Conservation (phyloP, 1,284 basidiomycete genomes). For the Pisolithus thermaeus region DNA sequence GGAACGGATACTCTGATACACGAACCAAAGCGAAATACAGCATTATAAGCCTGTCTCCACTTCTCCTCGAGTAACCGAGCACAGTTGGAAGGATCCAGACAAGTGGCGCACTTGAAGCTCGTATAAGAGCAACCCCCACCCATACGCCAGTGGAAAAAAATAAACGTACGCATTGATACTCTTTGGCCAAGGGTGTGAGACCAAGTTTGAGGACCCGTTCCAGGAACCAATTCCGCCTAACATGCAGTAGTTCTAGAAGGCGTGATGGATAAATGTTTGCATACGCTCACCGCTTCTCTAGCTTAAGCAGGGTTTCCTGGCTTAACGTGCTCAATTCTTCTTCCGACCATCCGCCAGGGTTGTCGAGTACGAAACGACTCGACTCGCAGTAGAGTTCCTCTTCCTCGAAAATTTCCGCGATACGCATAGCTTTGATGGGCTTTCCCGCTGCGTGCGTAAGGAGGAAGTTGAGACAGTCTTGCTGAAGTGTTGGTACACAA, state of each 20-base stretch:
- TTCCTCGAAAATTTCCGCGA: slow-evolving; percentile 82
- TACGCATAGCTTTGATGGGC: slow-evolving; percentile 86
- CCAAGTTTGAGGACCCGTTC: slow-evolving; percentile 91
- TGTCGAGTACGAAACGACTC: slow-evolving; percentile 86
- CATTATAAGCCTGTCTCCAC: slow-evolving; percentile 83
- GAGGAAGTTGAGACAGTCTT: slow-evolving; percentile 79
- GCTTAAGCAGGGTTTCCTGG: slow-evolving; percentile 76
- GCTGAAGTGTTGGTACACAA: slow-evolving; percentile 74
- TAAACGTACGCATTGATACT: slow-evolving; percentile 76
- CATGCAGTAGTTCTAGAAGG: not conserved
- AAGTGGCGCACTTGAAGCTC: slow-evolving; percentile 62
- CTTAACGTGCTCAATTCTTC: slow-evolving; percentile 75
- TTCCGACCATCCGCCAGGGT: slow-evolving; percentile 81
- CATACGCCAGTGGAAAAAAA: slow-evolving; percentile 7
- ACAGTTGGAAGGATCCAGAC: slow-evolving; percentile 75
- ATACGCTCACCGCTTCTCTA: slow-evolving; percentile 68
- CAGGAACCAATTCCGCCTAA: slow-evolving; percentile 86
- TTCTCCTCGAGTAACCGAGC: slow-evolving; percentile 90
- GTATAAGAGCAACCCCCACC: slow-evolving; percentile 1
- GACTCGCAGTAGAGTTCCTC: slow-evolving; percentile 87
- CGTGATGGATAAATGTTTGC: not conserved
- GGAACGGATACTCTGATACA: slow-evolving; percentile 4
- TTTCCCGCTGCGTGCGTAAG: slow-evolving; percentile 86
- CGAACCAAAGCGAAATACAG: slow-evolving; percentile 81
- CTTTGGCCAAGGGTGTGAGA: slow-evolving; percentile 78